A percentile compares a stretch with the other conserved stretches of the same genome.
phyloP scores from a whole-genome alignment of 1,284 basidiomycete species.

The Heterobasidion irregulare region DNA sequence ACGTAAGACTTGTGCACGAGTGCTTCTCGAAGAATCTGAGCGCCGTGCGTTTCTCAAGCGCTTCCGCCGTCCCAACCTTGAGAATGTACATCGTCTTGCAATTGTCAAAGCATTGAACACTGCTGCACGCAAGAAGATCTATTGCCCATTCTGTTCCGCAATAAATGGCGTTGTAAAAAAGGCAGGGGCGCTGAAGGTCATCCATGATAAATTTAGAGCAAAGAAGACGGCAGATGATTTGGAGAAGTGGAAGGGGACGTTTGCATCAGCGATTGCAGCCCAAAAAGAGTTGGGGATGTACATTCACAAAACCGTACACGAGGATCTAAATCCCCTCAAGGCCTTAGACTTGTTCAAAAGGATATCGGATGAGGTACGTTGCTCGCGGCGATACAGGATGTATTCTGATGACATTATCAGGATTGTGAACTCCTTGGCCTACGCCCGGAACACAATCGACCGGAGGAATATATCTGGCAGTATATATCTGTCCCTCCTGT shows the following conservation, averaged over 20 bases:
- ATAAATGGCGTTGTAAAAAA: slow-evolving; percentile 98
- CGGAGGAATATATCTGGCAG: slow-evolving; percentile 99
- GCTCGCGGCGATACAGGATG: not conserved
- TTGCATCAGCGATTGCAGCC: slow-evolving; percentile 75
- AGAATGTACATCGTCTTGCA: slow-evolving; percentile 87
- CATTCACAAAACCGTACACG: slow-evolving; percentile 82
- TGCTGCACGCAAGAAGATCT: slow-evolving; percentile 82
- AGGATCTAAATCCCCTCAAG: slow-evolving; percentile 94
- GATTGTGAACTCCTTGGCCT: slow-evolving; percentile 95
- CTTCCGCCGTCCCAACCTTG: slow-evolving; percentile 86
- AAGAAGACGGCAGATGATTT: slow-evolving; percentile 91
- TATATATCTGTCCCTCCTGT: slow-evolving; percentile 99
- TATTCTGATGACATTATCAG: slow-evolving; percentile 26
- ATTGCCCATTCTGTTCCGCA: slow-evolving; percentile 90
- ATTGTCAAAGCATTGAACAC: slow-evolving; percentile 86
- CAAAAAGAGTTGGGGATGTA: slow-evolving; percentile 85
- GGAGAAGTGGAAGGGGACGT: slow-evolving; percentile 83
- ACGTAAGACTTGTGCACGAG: slow-evolving; percentile 85
- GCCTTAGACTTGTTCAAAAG: slow-evolving; percentile 90
- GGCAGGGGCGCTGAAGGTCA: slow-evolving; percentile 89
- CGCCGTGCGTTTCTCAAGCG: slow-evolving; percentile 79
- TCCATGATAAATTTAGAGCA: slow-evolving; percentile 95
- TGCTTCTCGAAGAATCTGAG: slow-evolving; percentile 84
- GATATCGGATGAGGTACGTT: slow-evolving; percentile 79
- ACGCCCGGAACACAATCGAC: slow-evolving; percentile 83